Conservation (phyloP, 2,329 filamentous ascomycete species). For the Colletotrichum cordylinicola region DNA sequence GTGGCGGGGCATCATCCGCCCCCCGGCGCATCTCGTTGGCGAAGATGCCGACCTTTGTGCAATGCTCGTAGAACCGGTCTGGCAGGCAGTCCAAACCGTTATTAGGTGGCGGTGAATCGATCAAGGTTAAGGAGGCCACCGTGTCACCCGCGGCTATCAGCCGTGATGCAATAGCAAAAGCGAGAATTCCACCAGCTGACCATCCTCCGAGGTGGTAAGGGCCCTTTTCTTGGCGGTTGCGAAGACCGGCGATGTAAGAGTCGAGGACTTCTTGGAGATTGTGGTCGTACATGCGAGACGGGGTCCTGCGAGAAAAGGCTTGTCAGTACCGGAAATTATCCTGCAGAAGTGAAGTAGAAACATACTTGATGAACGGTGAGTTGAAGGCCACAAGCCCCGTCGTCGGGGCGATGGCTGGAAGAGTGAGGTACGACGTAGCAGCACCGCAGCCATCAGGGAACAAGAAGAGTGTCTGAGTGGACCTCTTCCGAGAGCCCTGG, state of each 20-base stretch:
- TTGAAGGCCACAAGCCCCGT: not conserved
- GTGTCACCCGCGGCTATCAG: slow-evolving; percentile 61
- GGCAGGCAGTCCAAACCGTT: slow-evolving; percentile 70
- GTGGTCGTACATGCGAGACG: not conserved
- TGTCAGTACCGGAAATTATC: no score
- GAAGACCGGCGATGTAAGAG: not conserved
- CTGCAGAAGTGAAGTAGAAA: fast-evolving
- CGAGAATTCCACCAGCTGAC: slow-evolving; percentile 77
- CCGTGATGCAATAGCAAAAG: slow-evolving; percentile 69
- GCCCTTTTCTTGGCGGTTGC: slow-evolving; percentile 62
- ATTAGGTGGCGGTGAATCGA: slow-evolving; percentile 52
- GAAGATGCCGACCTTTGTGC: slow-evolving; percentile 73
- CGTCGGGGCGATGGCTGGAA: not conserved
- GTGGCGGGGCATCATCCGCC: slow-evolving; percentile 58
- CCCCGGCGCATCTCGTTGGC: slow-evolving; percentile 55
- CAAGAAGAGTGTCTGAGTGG: not conserved
- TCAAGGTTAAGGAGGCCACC: slow-evolving; percentile 36
- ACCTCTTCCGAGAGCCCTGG: not conserved
- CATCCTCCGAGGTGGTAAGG: slow-evolving; percentile 76
- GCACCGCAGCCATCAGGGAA: not conserved
- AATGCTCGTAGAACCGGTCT: slow-evolving; percentile 69
- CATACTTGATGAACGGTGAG: not conserved
- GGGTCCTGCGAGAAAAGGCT: slow-evolving; percentile 44
- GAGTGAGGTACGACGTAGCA: not conserved
- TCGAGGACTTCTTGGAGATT: not conserved